Base-by-base conservation (phyloP, 148 eudicot genomes). In the Persicaria maculosa region DNA sequence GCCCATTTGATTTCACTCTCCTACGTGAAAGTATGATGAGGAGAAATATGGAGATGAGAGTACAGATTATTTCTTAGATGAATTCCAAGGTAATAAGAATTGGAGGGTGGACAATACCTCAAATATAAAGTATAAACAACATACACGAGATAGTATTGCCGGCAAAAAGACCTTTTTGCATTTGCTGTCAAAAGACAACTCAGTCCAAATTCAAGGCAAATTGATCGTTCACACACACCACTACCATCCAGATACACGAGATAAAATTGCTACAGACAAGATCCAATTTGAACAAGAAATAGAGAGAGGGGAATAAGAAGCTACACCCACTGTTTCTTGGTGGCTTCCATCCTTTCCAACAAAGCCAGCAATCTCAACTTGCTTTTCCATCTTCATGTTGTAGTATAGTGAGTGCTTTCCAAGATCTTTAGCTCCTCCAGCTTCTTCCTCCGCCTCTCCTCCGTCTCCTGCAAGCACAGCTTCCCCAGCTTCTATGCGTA, bases 301-400 rank as follows among this genome's bases (percentile, higher is more conserved):
- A 19, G 25, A 58, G 12, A 58, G 36, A 58, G 5, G 22, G 22
- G 3, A 7, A 22, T 10, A 59, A 10, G 10, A 65, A 65, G 58
- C 81, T 72, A 92, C 40, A 88, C 87, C 88, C 82, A 83, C 74
- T 86, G 89, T 78, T 86, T 89, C 82, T 86, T 92, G 19, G 92
- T 92, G 31, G 88, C 86, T 79, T 92, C 97, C 97, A 92, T 92
- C 80, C 97, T 88, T 22, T 22, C 22, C 22, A 92, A 77, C 81
- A 92, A 80, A 22, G 25, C 97, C 95, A 4, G 88, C 83, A 75
- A 92, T 90, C 74, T 92, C 97, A 22, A 88, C 79, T 65, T 88
- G 92, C 97, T 90, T 92, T 74, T 92, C 79, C 59, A 85, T 76
- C 86, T 92, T 92, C 97, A 88, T 92, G 19, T 88, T 86, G 76